A percentile compares a stretch with the other conserved stretches of the same genome.
These are phyloP conservation scores for Magnusiomyces paraingens DNA, from an alignment of 1,139 yeast species.

Conservation along the genomic window DNA sequence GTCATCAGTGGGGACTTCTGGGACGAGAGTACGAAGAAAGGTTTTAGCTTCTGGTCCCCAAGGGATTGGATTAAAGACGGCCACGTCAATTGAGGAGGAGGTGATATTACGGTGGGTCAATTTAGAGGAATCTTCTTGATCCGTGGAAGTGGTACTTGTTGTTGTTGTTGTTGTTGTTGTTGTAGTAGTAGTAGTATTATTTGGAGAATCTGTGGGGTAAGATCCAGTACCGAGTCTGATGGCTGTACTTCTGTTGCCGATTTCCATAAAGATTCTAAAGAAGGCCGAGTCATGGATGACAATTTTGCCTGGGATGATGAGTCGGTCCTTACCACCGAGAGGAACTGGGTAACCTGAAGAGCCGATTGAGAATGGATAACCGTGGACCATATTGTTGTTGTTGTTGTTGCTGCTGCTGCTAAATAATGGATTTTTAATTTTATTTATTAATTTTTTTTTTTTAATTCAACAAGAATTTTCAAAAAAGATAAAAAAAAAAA, in stretches of 20 bases:
- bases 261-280: conserved; percentile 33
- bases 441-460: too few species aligned
- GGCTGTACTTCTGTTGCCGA: conserved; percentile 58
- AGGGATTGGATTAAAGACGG: conserved; percentile 60
- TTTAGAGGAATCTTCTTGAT: neutral
- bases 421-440: too few species aligned
- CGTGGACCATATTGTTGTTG: conserved; percentile 1
- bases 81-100: conserved; percentile 24
- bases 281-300: conserved; percentile 41
- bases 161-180: neutral
- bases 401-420: too few species aligned
- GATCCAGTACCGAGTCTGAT: conserved; percentile 23
- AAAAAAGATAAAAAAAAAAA: too few species aligned
- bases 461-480: too few species aligned
- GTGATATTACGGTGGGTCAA: conserved; percentile 19
- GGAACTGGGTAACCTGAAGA: conserved; percentile 23
- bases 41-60: conserved; percentile 40
- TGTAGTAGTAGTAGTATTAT: conserved; percentile 8
- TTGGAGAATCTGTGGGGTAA: too few species aligned
- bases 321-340: conserved; percentile 41
- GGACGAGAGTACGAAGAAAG: conserved; percentile 38
- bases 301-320: conserved; percentile 39
- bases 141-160: neutral
- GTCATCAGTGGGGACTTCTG: conserved; percentile 35
- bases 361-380: conserved; percentile 13